Evolutionary conservation across 208 protist species (phyloP), one percentile per base, ranked within the genome.

Genomic region (Trypanosoma mega): DNA sequence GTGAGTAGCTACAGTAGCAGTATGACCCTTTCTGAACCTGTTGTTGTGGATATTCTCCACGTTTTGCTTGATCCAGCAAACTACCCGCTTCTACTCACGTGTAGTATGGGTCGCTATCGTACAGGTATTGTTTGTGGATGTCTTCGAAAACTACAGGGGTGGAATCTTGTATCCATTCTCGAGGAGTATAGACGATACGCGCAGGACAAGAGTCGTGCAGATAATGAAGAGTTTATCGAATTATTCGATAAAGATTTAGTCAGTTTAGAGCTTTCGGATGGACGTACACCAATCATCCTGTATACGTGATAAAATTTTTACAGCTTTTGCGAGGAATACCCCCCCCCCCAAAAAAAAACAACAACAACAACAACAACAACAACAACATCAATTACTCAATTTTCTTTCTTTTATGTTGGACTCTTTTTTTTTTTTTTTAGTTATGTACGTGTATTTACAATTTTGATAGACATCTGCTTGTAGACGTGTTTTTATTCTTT

Each of bases 191-290:
- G 98, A 23, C 74, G 97, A 41, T 98, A 97, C 70, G 96, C 97
- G 0, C 96, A 95, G 2, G 82, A 87, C 49, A 90, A 87, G 66
- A 96, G 91, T 24, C 82, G 96, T 7, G 74, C 97, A 0, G 87
- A 98, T 44, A 98, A 99, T 73, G 98, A 99, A 76, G 97, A 99
- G 80, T 99, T 99, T 74, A 99, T 99, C 55, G 98, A 99, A 76
- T 78, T 99, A n/a, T 99, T 99, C 60, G 98, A 99, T 69, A 97
- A 91, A 12, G 98, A 99, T 50, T 74, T 99, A 6, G 94, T 99
- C 11, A 96, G 67, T 41, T 33, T 98, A 9, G 75, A 88, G 56
- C 53, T 86, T 39, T 43, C 55, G 2, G 72, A 68, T 27, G 82
- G 81, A 1, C 72, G 78, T 1, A 73, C 66, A 5, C 85, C 88